Evolutionary conservation across 345 rosid species (phyloP), one percentile per base, ranked within the genome.

Genomic region (thale cress (Arabidopsis thaliana)): DNA sequence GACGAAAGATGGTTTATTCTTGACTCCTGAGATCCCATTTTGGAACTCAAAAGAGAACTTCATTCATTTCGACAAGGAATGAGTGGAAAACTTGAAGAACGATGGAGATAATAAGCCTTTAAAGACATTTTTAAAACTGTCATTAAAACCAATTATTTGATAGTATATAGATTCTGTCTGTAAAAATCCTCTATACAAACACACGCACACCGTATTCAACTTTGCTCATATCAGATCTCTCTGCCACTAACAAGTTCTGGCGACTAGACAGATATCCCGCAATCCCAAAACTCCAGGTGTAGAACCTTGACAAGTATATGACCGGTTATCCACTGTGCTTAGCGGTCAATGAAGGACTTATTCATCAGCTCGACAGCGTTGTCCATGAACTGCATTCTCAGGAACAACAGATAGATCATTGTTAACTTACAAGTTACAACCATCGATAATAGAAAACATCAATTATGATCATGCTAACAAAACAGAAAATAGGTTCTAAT

Each of bases 271-370:
- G 9, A 61, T 63, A 25, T 73, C 45, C 38, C 23, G 55, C 71
- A 63, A 37, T 70, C 41, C 75, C 76, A 77, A 77, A 76, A 77
- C 65, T 42, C 25, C 16, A 44, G 33, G 24, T 33, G 70, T 50
- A 63, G 24, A 61, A 68, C 58, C 58, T 69, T 69, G 44, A 48
- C 23, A 67, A 59, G 28, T 56, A 40, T 20, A 38, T 40, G 40
- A 11, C 37, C 44, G 8, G 12, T 25, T 12, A 30, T 28, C 28
- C 23, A 11, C 46, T 57, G 48, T 65, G 69, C 51, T 85, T 81
- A 82, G 66, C 93, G 93, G 78, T 89, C 97, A 14, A 85, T 81
- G 79, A 93, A 93, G 2, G 97, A 89, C 83, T 91, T 89, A 81
- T 93, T 83, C 96, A 91, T 93, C 81, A 91, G 86, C 80, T 81